These are phyloP conservation scores for Lupinus albus DNA, from an alignment of 306 rosid genomes.

Conservation along the genomic window DNA sequence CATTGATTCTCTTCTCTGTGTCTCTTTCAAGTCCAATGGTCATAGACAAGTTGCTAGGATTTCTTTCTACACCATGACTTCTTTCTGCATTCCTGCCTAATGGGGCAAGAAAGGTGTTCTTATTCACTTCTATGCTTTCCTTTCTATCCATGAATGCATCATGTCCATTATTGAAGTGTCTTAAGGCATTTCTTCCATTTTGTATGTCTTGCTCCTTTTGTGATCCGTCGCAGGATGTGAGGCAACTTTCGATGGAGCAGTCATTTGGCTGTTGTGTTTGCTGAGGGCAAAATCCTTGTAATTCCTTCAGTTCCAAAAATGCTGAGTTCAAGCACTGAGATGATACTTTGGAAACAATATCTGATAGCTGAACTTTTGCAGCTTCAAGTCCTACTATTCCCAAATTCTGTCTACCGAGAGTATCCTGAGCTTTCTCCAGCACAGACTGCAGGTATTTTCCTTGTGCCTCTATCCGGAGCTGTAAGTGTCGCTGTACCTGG, in stretches of 20 bases:
- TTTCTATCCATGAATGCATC: constrained; percentile 53
- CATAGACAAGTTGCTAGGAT: constrained; percentile 57
- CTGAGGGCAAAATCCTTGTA: constrained; percentile 58
- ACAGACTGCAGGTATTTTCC: constrained; percentile 95
- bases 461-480: constrained; percentile 89
- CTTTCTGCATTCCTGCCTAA: constrained; percentile 47
- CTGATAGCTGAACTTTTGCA: constrained; percentile 88
- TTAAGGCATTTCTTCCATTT: constrained; percentile 46
- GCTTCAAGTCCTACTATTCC: constrained; percentile 87
- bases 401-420: constrained; percentile 80
- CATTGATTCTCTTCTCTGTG: constrained; percentile 42
- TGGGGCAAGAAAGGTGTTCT: constrained; percentile 46
- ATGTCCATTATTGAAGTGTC: constrained; percentile 45
- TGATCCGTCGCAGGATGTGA: constrained; percentile 75
- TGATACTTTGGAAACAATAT: constrained; percentile 82
- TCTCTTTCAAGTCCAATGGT: constrained; percentile 59
- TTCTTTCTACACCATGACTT: constrained; percentile 45
- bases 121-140: constrained; percentile 46
- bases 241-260: constrained; percentile 82
- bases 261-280: constrained; percentile 59
- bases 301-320: constrained; percentile 62
- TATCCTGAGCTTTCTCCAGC: constrained; percentile 87
- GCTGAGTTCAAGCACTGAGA: constrained; percentile 77
- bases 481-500: constrained; percentile 96
- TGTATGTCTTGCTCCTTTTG: constrained; percentile 69